These are phyloP conservation scores for Penicillium robsamsonii DNA, from an alignment of 495 filamentous ascomycete species.

Conservation along the genomic window DNA sequence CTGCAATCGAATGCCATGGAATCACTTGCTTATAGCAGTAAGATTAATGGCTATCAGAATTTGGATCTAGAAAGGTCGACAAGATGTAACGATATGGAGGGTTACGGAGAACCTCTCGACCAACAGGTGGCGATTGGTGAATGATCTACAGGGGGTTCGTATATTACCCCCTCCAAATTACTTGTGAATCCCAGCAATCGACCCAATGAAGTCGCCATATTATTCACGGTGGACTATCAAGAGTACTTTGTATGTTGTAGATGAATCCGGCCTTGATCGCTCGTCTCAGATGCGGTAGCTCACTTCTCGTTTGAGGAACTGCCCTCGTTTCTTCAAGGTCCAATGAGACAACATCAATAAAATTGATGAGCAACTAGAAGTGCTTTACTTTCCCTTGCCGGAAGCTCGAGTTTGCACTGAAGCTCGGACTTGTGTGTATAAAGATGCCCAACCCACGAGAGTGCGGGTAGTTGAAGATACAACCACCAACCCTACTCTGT, in stretches of 20 bases:
- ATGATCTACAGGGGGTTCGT: not conserved
- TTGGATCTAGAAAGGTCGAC: no score
- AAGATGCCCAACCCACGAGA: not conserved
- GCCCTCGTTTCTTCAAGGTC: not conserved
- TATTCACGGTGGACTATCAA: not conserved
- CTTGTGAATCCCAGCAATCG: not conserved
- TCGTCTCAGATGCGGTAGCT: not conserved
- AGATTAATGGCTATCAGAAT: not conserved
- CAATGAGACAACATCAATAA: not conserved
- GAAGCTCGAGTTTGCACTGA: not conserved
- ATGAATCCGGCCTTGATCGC: not conserved
- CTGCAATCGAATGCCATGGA: not conserved
- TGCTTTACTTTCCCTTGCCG: not conserved
- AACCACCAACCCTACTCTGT: not conserved
- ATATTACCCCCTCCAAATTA: not conserved
- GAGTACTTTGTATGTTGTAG: not conserved
- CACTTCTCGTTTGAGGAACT: not conserved
- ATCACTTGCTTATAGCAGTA: constrained; percentile 6
- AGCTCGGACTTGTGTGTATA: not conserved
- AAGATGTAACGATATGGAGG: no score
- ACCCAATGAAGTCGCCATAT: not conserved
- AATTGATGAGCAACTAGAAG: not conserved
- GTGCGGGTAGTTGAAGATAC: not conserved
- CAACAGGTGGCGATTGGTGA: not conserved
- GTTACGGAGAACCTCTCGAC: no score